A percentile compares a stretch with the other conserved stretches of the same genome.
Conservation (phyloP, 2,329 filamentous ascomycete genomes). For the Zymoseptoria brevis region DNA sequence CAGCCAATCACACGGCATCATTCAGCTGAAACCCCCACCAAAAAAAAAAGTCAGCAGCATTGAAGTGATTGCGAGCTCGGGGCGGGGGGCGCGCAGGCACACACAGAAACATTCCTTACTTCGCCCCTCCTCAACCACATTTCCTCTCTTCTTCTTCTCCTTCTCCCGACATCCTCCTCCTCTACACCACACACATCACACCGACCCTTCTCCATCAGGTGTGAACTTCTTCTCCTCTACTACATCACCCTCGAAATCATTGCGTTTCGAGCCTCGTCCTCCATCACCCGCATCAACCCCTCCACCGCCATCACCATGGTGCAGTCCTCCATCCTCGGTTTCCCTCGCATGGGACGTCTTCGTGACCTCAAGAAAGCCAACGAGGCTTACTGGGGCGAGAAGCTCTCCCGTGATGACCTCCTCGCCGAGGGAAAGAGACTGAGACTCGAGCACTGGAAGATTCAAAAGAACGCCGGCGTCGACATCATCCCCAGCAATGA, state of each 20-base stretch:
- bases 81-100: background rate
- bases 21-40: background rate
- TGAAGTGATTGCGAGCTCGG: background rate
- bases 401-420: slow-evolving; percentile 85
- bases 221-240: background rate
- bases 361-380: slow-evolving; percentile 99
- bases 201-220: background rate
- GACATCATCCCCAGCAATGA: slow-evolving; percentile 98
- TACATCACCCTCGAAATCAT: slow-evolving; percentile 1
- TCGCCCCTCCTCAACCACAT: background rate
- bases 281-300: slow-evolving; percentile 1
- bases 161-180: background rate
- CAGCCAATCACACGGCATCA: background rate
- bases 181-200: background rate
- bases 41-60: background rate
- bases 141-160: background rate
- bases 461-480: slow-evolving; percentile 97
- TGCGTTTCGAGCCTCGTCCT: background rate
- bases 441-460: slow-evolving; percentile 95
- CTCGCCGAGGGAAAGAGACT: slow-evolving; percentile 94
- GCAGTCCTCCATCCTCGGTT: slow-evolving; percentile 75
- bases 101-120: background rate
- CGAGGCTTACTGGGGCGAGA: slow-evolving; percentile 94
- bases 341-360: slow-evolving; percentile 96
- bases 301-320: slow-evolving; percentile 35